These are phyloP conservation scores for Knufia petricola DNA, from an alignment of 2,329 filamentous ascomycete genomes.

Conservation along the genomic window DNA sequence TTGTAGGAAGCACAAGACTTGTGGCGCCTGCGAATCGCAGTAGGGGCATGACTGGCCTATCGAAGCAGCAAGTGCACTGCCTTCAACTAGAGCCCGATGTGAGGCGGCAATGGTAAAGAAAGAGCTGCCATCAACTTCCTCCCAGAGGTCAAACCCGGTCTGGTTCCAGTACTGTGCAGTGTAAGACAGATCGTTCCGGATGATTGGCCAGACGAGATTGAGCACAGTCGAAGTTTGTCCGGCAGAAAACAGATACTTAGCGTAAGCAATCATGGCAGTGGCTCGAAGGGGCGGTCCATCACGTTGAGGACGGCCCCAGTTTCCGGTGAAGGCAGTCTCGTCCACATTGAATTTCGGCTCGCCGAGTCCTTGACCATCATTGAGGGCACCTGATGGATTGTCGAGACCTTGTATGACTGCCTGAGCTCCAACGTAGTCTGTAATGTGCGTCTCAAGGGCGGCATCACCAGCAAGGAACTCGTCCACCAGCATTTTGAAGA, in stretches of 20 bases:
- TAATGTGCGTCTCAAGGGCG: conserved; percentile 51
- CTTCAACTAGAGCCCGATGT: conserved; percentile 52
- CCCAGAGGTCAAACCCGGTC: conserved; percentile 12
- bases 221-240: conserved; percentile 7
- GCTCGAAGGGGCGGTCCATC: conserved; percentile 24
- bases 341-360: conserved; percentile 65
- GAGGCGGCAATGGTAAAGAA: conserved; percentile 67
- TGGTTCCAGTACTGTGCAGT: conserved; percentile 60
- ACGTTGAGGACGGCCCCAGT: conserved; percentile 61
- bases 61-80: conserved; percentile 52
- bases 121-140: conserved; percentile 60
- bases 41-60: conserved; percentile 52
- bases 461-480: conserved; percentile 54
- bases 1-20: conserved; percentile 64
- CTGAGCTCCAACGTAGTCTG: conserved; percentile 59
- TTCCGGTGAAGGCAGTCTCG: conserved; percentile 50
- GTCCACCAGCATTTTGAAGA: conserved; percentile 60
- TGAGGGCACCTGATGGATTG: conserved; percentile 54
- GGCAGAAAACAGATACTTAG: conserved; percentile 6
- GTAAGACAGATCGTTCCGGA: conserved; percentile 65
- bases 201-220: conserved; percentile 52
- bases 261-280: conserved; percentile 8
- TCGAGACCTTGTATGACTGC: conserved; percentile 54
- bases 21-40: conserved; percentile 55
- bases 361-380: conserved; percentile 51